Percentiles rank a stretch among this genome's conserved stretches.
phyloP scores from a whole-genome alignment of 306 rosid genomes.

The Cucurbita ficifolia region DNA sequence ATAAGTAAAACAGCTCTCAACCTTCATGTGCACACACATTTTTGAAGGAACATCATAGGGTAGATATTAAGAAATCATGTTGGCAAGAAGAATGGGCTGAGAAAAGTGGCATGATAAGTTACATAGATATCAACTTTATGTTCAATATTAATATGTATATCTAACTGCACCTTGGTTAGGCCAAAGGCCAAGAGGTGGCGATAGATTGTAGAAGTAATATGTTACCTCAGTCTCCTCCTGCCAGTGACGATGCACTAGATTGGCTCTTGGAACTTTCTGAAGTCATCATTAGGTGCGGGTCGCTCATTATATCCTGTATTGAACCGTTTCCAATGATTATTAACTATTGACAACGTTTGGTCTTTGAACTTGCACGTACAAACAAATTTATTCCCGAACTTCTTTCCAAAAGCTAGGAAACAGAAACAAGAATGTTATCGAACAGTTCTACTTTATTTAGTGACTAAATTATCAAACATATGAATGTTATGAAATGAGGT shows the following conservation, averaged over 20 bases:
- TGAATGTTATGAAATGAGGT: neutral
- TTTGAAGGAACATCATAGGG: neutral
- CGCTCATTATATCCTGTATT: slow-evolving; percentile 44
- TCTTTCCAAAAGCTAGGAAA: neutral
- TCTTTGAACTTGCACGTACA: neutral
- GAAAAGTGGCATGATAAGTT: neutral
- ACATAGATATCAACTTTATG: neutral
- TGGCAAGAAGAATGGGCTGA: neutral
- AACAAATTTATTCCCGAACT: neutral
- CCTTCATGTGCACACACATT: neutral
- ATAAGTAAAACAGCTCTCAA: neutral
- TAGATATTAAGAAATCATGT: neutral
- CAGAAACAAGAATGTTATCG: neutral
- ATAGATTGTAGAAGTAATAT: neutral
- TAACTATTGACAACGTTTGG: neutral
- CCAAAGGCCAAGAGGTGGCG: neutral
- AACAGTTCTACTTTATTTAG: neutral
- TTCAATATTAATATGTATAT: neutral
- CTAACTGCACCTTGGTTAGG: neutral
- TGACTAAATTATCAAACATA: neutral
- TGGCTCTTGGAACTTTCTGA: slow-evolving; percentile 28
- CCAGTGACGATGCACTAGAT: slow-evolving; percentile 19
- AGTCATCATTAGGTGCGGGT: slow-evolving; percentile 14
- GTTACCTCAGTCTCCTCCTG: slow-evolving; percentile 18
- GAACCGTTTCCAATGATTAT: neutral